Evolutionary conservation across 768 basidiomycete species (phyloP), one percentile per base, ranked within the genome.

Genomic region (Mycena capillaripes): DNA sequence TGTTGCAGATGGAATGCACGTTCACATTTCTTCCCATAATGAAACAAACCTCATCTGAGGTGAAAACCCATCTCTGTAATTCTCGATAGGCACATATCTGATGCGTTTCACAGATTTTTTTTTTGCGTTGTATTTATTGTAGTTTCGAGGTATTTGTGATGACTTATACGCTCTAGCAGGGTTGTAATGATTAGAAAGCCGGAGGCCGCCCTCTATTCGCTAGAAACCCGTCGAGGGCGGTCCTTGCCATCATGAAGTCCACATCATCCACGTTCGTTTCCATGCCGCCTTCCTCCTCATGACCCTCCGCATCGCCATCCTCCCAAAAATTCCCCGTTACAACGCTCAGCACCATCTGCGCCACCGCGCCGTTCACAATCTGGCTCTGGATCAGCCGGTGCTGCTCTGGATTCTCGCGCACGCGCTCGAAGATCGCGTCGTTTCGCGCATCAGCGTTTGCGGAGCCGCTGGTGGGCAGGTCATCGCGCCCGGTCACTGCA

Each of bases 381-480:
- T 67, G 76, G 76, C 79, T 82, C 75, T 84, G 80, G 11, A 85
- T 77, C 17, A 84, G 77, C 25, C 79, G 76, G 61, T 76, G 80
- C 30, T 76, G 77, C 8, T 78, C 81, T n/a, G 80, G 81, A 74
- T 82, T 76, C n/a, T 78, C 72, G 48, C 77, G 72, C 27, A 79
- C 82, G 52, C 81, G 78, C 68, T 85, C 82, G 63, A 86, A 69
- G 4, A 84, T 70, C 25, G 79, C 80, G n/a, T 83, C 81, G 74
- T 82, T 83, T n/a, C 83, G 77, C 38, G 81, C 82, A 65, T 80
- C 79, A n/a, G 79, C 74, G 55, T 81, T 82, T 25, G 65, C 62
- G 29, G 79, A 78, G 2, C 77, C 77, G 10, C 58, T 57, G 1
- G 67, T 70, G n/a, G 27, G 23, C 14, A 74, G 75, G 27, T 63